Conservation (phyloP, 768 basidiomycete genomes). For the Tulasnella calospora region DNA sequence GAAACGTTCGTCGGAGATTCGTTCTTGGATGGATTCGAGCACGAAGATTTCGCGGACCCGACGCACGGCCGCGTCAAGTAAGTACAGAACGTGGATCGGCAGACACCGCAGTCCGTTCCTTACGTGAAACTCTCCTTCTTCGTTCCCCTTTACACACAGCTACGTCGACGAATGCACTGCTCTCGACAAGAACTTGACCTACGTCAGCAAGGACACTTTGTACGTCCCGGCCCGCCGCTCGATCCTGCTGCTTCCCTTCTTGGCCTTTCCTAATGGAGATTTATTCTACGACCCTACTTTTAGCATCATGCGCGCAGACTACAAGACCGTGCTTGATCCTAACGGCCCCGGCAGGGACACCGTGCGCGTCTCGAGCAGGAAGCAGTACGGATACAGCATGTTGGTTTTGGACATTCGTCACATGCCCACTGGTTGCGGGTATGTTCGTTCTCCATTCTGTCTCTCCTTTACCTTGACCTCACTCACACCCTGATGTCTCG, state of each 20-base stretch:
- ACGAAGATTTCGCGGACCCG: conserved; percentile 4
- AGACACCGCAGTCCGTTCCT: background rate
- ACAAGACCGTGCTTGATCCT: conserved; percentile 44
- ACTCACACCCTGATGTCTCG: background rate
- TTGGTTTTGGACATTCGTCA: conserved; percentile 52
- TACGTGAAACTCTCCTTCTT: background rate
- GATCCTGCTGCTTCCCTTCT: background rate
- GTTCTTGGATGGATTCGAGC: conserved; percentile 18
- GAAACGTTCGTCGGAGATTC: conserved; percentile 13
- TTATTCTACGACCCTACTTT: background rate
- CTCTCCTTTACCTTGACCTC: background rate
- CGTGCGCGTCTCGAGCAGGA: conserved; percentile 52
- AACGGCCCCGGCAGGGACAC: conserved; percentile 55
- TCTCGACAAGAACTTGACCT: conserved; percentile 52
- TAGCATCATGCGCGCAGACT: conserved; percentile 51
- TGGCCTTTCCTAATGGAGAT: background rate
- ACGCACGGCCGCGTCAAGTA: conserved; percentile 19
- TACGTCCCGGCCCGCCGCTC: background rate
- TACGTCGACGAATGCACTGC: conserved; percentile 51
- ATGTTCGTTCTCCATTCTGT: background rate
- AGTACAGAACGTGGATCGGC: background rate
- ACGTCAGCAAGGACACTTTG: conserved; percentile 41
- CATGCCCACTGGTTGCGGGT: conserved; percentile 50
- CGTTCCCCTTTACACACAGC: conserved; percentile 38
- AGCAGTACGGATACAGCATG: conserved; percentile 50